Conservation (phyloP, 345 rosid species). For the Bruguiera sexangula region DNA sequence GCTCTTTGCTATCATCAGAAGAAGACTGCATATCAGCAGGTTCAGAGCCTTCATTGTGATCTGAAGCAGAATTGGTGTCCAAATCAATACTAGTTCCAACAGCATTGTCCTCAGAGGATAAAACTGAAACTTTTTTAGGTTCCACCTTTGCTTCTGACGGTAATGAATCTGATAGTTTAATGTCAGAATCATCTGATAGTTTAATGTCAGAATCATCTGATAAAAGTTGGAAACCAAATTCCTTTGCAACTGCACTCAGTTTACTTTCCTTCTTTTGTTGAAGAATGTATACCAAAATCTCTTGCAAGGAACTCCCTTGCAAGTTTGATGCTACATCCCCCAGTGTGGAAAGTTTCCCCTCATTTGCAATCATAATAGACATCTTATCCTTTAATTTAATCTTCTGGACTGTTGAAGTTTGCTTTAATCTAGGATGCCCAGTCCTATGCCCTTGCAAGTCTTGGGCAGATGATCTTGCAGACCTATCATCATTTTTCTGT, state of each 20-base stretch:
- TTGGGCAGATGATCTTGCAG: conserved; percentile 34
- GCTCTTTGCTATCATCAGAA: conserved; percentile 31
- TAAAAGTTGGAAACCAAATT: conserved; percentile 76
- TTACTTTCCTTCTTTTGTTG: conserved; percentile 57
- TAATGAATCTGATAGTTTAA: conserved; percentile 40
- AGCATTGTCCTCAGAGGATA: conserved; percentile 35
- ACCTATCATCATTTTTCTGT: conserved; percentile 29
- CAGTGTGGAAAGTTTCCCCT: conserved; percentile 49
- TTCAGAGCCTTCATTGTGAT: conserved; percentile 29
- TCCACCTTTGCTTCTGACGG: conserved; percentile 40
- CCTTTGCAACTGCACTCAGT: conserved; percentile 76
- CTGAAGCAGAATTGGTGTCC: conserved; percentile 31
- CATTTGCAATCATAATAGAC: conserved; percentile 68
- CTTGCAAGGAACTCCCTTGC: conserved; percentile 71
- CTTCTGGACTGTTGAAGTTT: conserved; percentile 37
- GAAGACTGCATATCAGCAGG: conserved; percentile 29
- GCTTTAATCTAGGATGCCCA: conserved; percentile 43
- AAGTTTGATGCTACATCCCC: conserved; percentile 47
- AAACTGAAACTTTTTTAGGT: conserved; percentile 32
- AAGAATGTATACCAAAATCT: conserved; percentile 57
- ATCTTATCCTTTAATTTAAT: conserved; percentile 55
- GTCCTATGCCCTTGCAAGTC: conserved; percentile 32
- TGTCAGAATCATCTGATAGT: conserved; percentile 63
- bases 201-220: conserved; percentile 67
- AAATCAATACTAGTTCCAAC: conserved; percentile 24